Base-by-base conservation (phyloP, 331 rosid species). In the Dryas integrifolia region DNA sequence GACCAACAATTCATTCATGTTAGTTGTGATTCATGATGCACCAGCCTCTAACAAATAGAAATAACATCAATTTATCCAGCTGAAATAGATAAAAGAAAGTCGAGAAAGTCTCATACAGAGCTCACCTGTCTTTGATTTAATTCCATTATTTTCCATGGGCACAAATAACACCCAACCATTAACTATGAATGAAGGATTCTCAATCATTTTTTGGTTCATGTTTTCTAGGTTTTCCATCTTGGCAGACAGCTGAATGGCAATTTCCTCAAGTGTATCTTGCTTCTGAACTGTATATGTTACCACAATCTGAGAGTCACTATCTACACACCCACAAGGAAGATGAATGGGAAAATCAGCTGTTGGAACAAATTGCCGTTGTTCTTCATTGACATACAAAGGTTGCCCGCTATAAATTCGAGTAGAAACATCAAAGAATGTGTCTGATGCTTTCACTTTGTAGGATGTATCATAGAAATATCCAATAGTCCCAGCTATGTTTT, bases 241-340 rank as follows among this genome's bases (percentile, higher is more conserved):
- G n/a, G 92, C 83, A 70, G 80, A 80, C 8, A 92, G 72, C 51
- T 65, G 18, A 46, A 3, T 5, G 46, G 87, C 88, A 61, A 90
- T 88, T 15, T 56, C 72, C 4, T 77, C 26, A 4, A 82, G 52
- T 9, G 90, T 90, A 55, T 92, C 97, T 16, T 14, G 57, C 0
- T 39, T 8, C 80, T 88, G 88, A 41, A 90, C 93, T 30, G 96
- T 87, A 58, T 90, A 92, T 1, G 93, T 88, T 50, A 84, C 96
- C 65, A 90, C 90, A 74, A 84, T 85, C 65, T 83, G 81, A 13
- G 96, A 82, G 14, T 80, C 84, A 65, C 76, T 79, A 48, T 82
- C 79, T 3, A 76, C 72, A 69, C 98, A 90, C 43, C 96, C 96
- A 81, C 97, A 90, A 1, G 85, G 86, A 79, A 92, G 82, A 80